Evolutionary conservation across 75 land plant species (phyloP), one percentile per base, ranked within the genome.

Genomic region (Sequoia sempervirens): DNA sequence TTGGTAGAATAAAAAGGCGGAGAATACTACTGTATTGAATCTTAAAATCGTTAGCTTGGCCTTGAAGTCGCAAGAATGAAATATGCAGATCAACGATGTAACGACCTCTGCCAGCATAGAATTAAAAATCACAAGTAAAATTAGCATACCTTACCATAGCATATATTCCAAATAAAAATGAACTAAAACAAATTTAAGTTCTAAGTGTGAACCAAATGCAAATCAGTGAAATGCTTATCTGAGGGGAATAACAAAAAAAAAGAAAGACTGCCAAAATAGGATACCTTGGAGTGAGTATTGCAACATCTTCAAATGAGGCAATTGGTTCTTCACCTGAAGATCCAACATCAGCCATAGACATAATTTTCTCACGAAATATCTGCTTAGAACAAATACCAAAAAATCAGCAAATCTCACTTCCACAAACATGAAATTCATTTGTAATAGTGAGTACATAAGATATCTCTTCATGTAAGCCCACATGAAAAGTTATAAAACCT

Each of bases 21-120:
- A 94, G 91, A 75, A 96, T 88, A 83, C 98, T 96, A 83, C 92
- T 92, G 82, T 96, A 96, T 79, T 96, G 98, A 84, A 96, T 96
- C 84, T 96, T 96, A 80, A 96, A 96, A 84, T 96, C 98, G 87
- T 87, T 96, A 4, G 98, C 98, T 85, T 94, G 96, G 38, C 95
- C 98, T 88, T 94, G 94, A 34, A 96, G 93, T 20, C 95, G 92
- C 53, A 96, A 80, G 86, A 93, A 96, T 41, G 96, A 94, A 66
- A 90, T 80, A 83, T 96, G 98, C 69, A 96, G 93, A 75, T 96
- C 98, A 70, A 96, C 91, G 85, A 70, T 91, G 75, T 96, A 94
- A 18, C 98, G 92, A 34, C 98, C 98, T 87, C 98, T 96, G 81
- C 83, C 86, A 54, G 81, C 81, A 81, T 6, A 28, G 9, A 66